These are phyloP conservation scores for Fraxinus sp. DNA, from an alignment of 305 asterid species.

Conservation along the genomic window DNA sequence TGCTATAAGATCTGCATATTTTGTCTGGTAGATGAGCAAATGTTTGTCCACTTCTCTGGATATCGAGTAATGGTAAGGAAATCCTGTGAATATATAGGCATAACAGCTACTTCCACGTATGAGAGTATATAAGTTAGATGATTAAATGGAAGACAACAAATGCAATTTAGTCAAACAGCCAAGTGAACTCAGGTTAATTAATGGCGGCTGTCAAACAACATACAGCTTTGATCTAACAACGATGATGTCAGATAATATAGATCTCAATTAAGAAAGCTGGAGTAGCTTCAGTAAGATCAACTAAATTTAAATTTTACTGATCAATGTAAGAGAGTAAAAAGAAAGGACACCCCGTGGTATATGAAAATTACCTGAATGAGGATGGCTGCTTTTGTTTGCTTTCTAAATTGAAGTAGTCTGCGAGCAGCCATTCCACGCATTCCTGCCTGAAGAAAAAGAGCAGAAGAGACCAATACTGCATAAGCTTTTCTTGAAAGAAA, in stretches of 20 bases:
- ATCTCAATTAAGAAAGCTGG: not conserved
- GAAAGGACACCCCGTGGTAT: constrained; percentile 5
- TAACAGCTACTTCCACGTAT: not conserved
- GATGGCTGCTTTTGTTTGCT: constrained; percentile 47
- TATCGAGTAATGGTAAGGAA: not conserved
- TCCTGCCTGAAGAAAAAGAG: constrained; percentile 62
- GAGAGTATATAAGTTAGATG: not conserved
- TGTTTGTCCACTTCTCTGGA: not conserved
- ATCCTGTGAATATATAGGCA: not conserved
- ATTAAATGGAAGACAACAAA: not conserved
- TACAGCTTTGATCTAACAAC: not conserved
- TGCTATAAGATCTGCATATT: not conserved
- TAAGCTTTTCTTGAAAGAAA: constrained; percentile 48
- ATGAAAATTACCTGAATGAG: constrained; percentile 55
- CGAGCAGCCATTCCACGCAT: constrained; percentile 68
- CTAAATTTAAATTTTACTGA: constrained; percentile 5
- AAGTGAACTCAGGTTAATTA: not conserved
- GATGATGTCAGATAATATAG: not conserved
- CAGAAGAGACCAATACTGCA: constrained; percentile 42
- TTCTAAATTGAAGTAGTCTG: constrained; percentile 45
- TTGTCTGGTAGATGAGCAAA: not conserved
- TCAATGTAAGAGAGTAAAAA: not conserved
- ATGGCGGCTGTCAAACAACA: not conserved
- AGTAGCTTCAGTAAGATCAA: not conserved
- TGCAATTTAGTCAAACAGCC: not conserved